Percentiles rank a stretch among this genome's conserved stretches.
Conservation (phyloP, 2,329 filamentous ascomycete genomes). For the Seiridium cupressi region DNA sequence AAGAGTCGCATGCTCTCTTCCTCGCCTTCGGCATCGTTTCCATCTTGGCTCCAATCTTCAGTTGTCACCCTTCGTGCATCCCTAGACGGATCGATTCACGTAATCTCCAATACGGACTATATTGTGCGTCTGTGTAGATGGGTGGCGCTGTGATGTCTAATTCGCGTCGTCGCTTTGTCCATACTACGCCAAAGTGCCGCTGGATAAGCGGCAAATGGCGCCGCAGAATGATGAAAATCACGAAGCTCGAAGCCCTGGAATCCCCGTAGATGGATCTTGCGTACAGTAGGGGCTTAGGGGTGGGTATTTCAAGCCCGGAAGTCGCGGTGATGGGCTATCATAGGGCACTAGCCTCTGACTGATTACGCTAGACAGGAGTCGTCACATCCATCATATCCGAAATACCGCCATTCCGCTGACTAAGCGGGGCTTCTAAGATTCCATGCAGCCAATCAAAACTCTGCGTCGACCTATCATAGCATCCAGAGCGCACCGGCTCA, state of each 20-base stretch:
- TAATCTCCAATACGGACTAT: background rate
- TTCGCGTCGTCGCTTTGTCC: background rate
- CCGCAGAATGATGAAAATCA: background rate
- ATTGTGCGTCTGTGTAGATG: too few species aligned
- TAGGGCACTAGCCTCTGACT: too few species aligned
- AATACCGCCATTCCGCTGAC: background rate
- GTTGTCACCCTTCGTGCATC: background rate
- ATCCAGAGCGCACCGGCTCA: too few species aligned
- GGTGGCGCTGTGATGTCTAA: background rate
- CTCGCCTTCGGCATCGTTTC: background rate
- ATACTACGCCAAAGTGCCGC: background rate
- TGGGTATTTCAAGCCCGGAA: too few species aligned
- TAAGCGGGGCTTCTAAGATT: background rate
- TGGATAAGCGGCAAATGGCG: background rate
- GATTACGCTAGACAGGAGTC: too few species aligned
- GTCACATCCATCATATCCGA: background rate
- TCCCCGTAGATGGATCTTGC: background rate
- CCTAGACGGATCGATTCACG: background rate
- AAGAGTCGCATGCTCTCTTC: constrained; percentile 8
- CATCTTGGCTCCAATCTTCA: background rate
- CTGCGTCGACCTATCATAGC: too few species aligned
- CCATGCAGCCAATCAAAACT: too few species aligned
- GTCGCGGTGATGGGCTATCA: too few species aligned
- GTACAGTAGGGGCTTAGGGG: too few species aligned
- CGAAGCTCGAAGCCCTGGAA: background rate